A percentile compares a stretch with the other conserved stretches of the same genome.
Evolutionary conservation across 2,329 filamentous ascomycete species (phyloP).

Genomic region (Epichloe baconii): DNA sequence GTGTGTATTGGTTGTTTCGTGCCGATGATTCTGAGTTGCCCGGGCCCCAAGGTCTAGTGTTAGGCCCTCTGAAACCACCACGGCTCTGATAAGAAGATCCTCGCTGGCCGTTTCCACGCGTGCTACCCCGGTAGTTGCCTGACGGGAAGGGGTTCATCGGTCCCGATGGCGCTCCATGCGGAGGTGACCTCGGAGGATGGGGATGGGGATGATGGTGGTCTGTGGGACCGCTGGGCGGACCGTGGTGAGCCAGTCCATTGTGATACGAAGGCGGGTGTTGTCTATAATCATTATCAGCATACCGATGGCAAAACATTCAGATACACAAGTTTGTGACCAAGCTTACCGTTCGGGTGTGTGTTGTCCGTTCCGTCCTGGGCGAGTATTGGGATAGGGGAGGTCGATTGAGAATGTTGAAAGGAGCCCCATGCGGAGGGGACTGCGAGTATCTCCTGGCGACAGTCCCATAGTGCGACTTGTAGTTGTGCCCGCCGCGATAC

Average conservation of each 20-base stretch:
- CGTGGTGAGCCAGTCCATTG: constrained; percentile 34
- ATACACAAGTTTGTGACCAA: neutral
- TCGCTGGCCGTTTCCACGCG: constrained; percentile 25
- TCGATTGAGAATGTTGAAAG: constrained; percentile 31
- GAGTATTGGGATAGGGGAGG: constrained; percentile 29
- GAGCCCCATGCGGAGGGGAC: constrained; percentile 30
- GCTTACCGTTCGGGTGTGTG: constrained; percentile 29
- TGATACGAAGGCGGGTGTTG: constrained; percentile 46
- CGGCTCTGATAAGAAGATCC: constrained; percentile 45
- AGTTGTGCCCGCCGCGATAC: constrained; percentile 28
- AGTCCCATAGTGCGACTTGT: constrained; percentile 23
- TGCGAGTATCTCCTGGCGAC: constrained; percentile 26
- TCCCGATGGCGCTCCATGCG: constrained; percentile 43
- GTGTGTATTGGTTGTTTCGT: constrained; percentile 6
- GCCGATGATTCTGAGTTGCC: constrained; percentile 11
- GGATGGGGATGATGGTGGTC: constrained; percentile 40
- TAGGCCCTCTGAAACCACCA: constrained; percentile 42
- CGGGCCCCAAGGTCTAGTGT: constrained; percentile 61
- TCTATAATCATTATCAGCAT: constrained; percentile 21
- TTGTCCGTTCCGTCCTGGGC: constrained; percentile 26
- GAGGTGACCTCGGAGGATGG: constrained; percentile 33
- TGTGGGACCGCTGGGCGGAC: constrained; percentile 38
- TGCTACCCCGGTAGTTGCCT: constrained; percentile 25
- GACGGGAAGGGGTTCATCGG: constrained; percentile 41
- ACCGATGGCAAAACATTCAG: neutral